Conservation (phyloP, 2,329 filamentous ascomycete species). For the Stemphylium vesicarium region DNA sequence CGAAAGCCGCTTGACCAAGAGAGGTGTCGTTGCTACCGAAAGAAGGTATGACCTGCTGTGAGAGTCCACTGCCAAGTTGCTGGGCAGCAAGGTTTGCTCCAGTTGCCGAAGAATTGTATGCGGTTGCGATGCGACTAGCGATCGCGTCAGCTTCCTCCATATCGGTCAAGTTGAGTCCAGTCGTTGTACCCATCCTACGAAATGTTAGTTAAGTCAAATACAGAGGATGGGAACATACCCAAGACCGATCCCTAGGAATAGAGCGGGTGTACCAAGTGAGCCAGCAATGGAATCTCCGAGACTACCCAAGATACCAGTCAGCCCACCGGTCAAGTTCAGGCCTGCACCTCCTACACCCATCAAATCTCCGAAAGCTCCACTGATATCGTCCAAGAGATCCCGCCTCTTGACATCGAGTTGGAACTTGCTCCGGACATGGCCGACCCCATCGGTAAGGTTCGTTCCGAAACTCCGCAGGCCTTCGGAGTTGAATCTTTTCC, state of each 20-base stretch:
- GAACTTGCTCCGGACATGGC: constrained; percentile 10
- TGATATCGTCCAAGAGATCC: constrained; percentile 17
- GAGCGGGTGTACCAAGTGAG: constrained; percentile 32
- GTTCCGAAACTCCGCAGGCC: constrained; percentile 24
- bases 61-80: constrained; percentile 34
- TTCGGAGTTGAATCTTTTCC: constrained; percentile 18
- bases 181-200: constrained; percentile 33
- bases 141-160: constrained; percentile 21
- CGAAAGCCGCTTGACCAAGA: constrained; percentile 30
- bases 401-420: constrained; percentile 8
- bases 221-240: constrained; percentile 22
- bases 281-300: constrained; percentile 19
- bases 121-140: constrained; percentile 25
- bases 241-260: constrained; percentile 40
- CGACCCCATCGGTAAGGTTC: constrained; percentile 24
- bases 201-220: constrained; percentile 7
- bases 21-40: constrained; percentile 7
- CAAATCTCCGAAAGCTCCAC: constrained; percentile 7
- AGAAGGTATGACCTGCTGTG: constrained; percentile 27
- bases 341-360: constrained; percentile 3
- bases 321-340: constrained; percentile 19
- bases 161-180: constrained; percentile 34
- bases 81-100: constrained; percentile 35
- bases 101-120: constrained; percentile 28
- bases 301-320: constrained; percentile 18